Evolutionary conservation across 371 early-diverging fungal genomes (phyloP).

Genomic region (Apophysomyces ossiformis): DNA sequence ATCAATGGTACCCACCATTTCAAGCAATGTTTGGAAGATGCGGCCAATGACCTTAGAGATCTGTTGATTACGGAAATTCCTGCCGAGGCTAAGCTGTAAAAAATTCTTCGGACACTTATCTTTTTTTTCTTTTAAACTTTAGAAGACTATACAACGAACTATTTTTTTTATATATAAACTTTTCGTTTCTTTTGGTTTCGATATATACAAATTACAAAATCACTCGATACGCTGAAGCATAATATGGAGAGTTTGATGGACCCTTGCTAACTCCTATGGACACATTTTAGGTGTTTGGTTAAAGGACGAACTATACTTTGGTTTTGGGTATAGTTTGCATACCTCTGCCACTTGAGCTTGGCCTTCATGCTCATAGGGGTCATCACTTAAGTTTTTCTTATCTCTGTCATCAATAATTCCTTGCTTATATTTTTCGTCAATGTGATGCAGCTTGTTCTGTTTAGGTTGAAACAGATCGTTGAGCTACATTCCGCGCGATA

Average conservation of each 20-base stretch:
- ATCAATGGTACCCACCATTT: slow-evolving; percentile 55
- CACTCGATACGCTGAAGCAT: slow-evolving; percentile 38
- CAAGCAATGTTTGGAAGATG: slow-evolving; percentile 62
- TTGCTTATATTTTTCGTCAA: slow-evolving; percentile 31
- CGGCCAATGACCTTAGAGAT: slow-evolving; percentile 75
- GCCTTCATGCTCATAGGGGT: slow-evolving; percentile 47
- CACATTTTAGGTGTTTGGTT: neutral
- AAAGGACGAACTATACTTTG: neutral
- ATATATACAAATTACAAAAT: neutral
- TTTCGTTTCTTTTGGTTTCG: neutral
- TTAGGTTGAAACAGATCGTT: slow-evolving; percentile 13
- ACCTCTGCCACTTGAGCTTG: slow-evolving; percentile 44
- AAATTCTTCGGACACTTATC: neutral
- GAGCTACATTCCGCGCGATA: neutral
- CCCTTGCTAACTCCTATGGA: slow-evolving; percentile 28
- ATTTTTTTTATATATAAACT: neutral
- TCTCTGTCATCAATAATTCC: slow-evolving; percentile 27
- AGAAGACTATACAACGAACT: neutral
- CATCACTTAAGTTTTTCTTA: slow-evolving; percentile 16
- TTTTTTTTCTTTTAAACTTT: too few species aligned
- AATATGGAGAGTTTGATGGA: slow-evolving; percentile 33
- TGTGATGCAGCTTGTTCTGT: slow-evolving; percentile 34
- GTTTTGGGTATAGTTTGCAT: neutral
- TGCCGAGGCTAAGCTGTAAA: slow-evolving; percentile 56
- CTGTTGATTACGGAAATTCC: slow-evolving; percentile 61